Evolutionary conservation across 805 yeast species (phyloP).

Genomic region (Clavispora fructus): DNA sequence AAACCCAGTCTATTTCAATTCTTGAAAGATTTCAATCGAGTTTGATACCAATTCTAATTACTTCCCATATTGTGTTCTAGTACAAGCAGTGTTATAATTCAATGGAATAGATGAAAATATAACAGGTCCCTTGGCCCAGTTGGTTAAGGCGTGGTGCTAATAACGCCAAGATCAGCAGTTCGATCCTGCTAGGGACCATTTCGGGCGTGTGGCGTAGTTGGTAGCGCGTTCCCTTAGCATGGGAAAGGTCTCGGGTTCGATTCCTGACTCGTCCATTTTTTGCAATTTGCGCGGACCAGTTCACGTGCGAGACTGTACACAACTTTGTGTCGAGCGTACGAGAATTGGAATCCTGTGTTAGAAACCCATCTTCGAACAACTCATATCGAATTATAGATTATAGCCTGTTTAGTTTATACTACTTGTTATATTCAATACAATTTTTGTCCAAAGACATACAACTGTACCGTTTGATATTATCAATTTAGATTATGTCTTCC

Average conservation of each 20-base stretch:
- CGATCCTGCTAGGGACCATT: constrained; percentile 84
- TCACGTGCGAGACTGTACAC: background rate
- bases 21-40: too few relatives aligned
- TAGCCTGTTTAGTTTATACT: constrained; percentile 1
- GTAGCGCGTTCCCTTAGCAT: constrained; percentile 80
- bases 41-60: too few relatives aligned
- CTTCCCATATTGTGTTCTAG: too few relatives aligned
- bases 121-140: constrained; percentile 48
- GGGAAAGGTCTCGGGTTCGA: constrained; percentile 77
- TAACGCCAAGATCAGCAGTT: constrained; percentile 68
- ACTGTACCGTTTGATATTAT: background rate
- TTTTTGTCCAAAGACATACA: background rate
- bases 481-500: constrained; percentile 9
- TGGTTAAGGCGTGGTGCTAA: constrained; percentile 51
- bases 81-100: background rate
- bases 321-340: background rate
- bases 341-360: background rate
- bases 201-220: constrained; percentile 79
- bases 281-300: background rate
- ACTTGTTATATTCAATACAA: background rate
- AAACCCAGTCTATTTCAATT: too few relatives aligned
- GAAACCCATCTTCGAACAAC: background rate
- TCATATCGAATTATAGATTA: background rate
- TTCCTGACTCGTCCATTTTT: constrained; percentile 65
- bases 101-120: background rate